Evolutionary conservation across 805 yeast genomes (phyloP).

Genomic region (Spathaspora sp.): DNA sequence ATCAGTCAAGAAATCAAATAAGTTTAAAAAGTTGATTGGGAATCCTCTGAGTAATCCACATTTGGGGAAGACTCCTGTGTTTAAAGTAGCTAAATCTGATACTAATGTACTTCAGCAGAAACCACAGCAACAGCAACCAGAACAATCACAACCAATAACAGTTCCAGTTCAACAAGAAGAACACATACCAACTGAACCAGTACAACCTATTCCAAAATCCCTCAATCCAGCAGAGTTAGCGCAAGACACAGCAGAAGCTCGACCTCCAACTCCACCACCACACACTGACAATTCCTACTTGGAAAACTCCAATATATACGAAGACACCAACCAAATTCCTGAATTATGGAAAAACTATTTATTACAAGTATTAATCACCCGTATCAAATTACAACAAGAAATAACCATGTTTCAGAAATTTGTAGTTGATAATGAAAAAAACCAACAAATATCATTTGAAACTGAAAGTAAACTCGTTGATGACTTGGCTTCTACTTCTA

Average conservation of each 20-base stretch:
- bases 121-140: neutral
- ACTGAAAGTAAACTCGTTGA: neutral
- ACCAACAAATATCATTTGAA: neutral
- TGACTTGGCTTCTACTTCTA: conserved; percentile 1
- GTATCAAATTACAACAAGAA: conserved; percentile 40
- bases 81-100: conserved; percentile 17
- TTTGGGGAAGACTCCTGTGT: conserved; percentile 16
- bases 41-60: conserved; percentile 23
- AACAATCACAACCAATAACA: too few relatives aligned
- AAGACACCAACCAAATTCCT: neutral
- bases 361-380: conserved; percentile 27
- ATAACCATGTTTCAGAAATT: conserved; percentile 30
- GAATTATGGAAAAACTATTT: conserved; percentile 34
- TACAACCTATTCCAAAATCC: neutral
- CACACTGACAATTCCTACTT: conserved; percentile 10
- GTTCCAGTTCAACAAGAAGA: too few relatives aligned
- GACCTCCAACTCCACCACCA: conserved; percentile 18
- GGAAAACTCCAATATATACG: neutral
- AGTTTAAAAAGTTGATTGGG: conserved; percentile 9
- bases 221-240: neutral
- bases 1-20: neutral
- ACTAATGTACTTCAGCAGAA: conserved; percentile 3
- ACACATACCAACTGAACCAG: too few relatives aligned
- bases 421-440: neutral
- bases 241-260: neutral